A percentile compares a stretch with the other conserved stretches of the same genome.
phyloP scores from a whole-genome alignment of 2,329 filamentous ascomycete species.

The Penicillium sp. region DNA sequence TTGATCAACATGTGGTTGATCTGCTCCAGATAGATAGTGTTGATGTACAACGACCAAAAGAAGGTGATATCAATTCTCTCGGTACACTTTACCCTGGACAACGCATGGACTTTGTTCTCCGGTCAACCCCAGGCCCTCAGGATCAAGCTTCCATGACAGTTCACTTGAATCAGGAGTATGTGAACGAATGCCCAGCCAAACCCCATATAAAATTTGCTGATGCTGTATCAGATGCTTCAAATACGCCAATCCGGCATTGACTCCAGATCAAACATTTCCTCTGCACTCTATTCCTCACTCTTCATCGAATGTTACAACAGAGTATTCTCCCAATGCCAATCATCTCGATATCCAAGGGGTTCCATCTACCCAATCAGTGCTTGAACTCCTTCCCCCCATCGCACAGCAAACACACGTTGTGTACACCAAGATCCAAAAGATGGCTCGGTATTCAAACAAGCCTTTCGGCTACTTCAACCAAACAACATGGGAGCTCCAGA shows the following conservation, averaged over 20 bases:
- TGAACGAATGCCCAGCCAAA: not conserved
- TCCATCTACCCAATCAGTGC: constrained; percentile 28
- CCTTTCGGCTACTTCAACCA: constrained; percentile 53
- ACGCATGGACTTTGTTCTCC: constrained; percentile 45
- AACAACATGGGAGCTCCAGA: constrained; percentile 48
- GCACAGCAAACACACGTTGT: constrained; percentile 47
- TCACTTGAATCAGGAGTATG: constrained; percentile 41
- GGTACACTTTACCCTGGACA: constrained; percentile 50
- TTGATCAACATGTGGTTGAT: constrained; percentile 32
- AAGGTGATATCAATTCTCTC: constrained; percentile 31
- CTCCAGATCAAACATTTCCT: constrained; percentile 40
- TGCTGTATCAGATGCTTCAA: constrained; percentile 42
- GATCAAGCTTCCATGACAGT: constrained; percentile 30
- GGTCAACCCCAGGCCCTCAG: constrained; percentile 12
- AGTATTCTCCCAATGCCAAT: not conserved
- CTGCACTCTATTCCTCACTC: constrained; percentile 16
- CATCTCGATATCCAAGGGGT: constrained; percentile 31
- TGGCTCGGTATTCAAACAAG: constrained; percentile 45
- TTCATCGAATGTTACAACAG: not conserved
- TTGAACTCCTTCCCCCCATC: constrained; percentile 29
- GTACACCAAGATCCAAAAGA: constrained; percentile 50
- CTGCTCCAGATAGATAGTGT: constrained; percentile 47
- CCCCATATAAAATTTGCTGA: not conserved
- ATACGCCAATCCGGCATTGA: constrained; percentile 48
- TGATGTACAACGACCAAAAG: constrained; percentile 26